phyloP scores from a whole-genome alignment of 306 rosid species.

The Vicia villosa region DNA sequence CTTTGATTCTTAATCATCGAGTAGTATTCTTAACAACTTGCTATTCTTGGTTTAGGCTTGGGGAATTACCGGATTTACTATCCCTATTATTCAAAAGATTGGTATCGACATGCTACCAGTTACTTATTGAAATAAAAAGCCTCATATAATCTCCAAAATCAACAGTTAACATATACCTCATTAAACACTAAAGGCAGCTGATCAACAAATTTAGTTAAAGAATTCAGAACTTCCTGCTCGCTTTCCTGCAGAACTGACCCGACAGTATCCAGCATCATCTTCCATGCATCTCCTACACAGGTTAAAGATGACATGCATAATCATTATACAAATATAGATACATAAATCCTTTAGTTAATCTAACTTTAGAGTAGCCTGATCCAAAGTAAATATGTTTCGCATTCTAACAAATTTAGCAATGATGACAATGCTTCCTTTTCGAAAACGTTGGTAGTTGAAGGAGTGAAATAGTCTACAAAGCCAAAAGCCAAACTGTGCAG shows the following conservation, averaged over 20 bases:
- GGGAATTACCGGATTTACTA: no score
- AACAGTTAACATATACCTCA: constrained; percentile 61
- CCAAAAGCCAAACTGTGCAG: neutral
- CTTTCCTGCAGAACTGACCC: constrained; percentile 64
- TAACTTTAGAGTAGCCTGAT: no score
- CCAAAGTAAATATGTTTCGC: neutral
- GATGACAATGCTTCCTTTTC: neutral
- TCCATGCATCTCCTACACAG: constrained; percentile 81
- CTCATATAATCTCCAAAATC: constrained; percentile 10
- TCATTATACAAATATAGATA: constrained; percentile 4
- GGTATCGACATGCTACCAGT: constrained; percentile 34
- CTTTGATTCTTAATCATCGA: no score
- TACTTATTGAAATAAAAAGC: constrained; percentile 45
- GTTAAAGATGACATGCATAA: constrained; percentile 16
- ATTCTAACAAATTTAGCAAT: constrained; percentile 26
- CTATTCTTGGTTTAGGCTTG: no score
- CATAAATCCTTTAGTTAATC: constrained; percentile 1
- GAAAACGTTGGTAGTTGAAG: no score
- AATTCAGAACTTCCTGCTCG: constrained; percentile 67
- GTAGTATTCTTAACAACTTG: no score
- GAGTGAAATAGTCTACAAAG: constrained; percentile 14
- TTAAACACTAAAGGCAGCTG: constrained; percentile 82
- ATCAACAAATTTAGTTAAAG: constrained; percentile 83
- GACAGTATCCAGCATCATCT: constrained; percentile 57
- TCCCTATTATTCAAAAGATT: no score